Evolutionary conservation across 176 grass and related monocot species (phyloP).

Genomic region (Pontederia paniculata): DNA sequence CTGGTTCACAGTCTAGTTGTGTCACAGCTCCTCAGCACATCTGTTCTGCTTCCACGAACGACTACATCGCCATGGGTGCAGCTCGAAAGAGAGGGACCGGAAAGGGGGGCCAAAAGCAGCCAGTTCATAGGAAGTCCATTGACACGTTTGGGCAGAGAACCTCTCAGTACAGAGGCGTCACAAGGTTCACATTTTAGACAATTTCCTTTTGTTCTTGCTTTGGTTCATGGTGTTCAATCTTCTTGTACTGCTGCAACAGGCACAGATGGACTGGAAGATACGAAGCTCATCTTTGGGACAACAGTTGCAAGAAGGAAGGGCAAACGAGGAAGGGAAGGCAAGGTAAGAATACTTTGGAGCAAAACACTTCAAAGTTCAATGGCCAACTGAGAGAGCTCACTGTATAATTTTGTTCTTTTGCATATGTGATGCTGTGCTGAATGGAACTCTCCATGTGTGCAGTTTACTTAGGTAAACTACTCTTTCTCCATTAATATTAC

Average conservation of each 20-base stretch:
- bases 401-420: not conserved
- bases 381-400: not conserved
- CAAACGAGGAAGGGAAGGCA: conserved; percentile 88
- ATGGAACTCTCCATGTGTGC: conserved; percentile 15
- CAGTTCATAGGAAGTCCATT: conserved; percentile 91
- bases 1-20: conserved; percentile 69
- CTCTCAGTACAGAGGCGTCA: conserved; percentile 92
- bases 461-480: conserved; percentile 88
- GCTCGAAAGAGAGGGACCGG: conserved; percentile 55
- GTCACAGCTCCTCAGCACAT: conserved; percentile 33
- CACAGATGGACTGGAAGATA: conserved; percentile 99
- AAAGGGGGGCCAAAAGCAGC: conserved; percentile 48
- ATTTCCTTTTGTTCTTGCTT: not conserved
- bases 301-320: conserved; percentile 93
- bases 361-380: no score
- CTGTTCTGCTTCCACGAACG: conserved; percentile 8
- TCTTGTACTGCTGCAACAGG: conserved; percentile 34
- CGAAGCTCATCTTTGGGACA: conserved; percentile 96
- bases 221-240: not conserved
- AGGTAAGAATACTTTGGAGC: conserved; percentile 24
- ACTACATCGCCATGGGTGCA: conserved; percentile 33
- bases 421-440: not conserved
- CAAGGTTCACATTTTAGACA: conserved; percentile 38
- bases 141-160: conserved; percentile 96
- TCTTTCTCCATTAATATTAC: not conserved